Evolutionary conservation across 768 basidiomycete genomes (phyloP).

Genomic region (Grammothele lineata): DNA sequence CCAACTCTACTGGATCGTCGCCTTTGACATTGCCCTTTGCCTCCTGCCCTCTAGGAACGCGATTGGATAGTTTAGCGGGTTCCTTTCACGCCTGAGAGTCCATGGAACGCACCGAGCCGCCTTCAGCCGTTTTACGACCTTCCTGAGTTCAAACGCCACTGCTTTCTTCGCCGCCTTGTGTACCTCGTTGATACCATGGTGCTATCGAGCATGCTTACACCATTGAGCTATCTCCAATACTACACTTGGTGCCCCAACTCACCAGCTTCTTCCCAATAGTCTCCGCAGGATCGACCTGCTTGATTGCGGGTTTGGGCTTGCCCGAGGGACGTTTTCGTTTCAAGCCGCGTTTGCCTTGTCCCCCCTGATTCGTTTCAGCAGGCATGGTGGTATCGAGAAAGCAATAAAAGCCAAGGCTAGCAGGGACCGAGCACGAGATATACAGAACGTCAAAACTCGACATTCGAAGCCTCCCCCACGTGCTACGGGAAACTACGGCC

Average conservation of each 20-base stretch:
- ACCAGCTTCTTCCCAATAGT: constrained; percentile 11
- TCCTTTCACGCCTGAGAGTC: neutral
- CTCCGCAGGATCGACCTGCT: constrained; percentile 10
- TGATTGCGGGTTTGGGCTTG: too few species aligned
- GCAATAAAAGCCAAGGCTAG: too few species aligned
- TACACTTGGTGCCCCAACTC: neutral
- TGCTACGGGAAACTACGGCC: too few species aligned
- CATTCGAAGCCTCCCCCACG: too few species aligned
- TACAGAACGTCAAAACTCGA: too few species aligned
- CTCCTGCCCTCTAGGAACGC: constrained; percentile 26
- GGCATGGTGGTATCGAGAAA: too few species aligned
- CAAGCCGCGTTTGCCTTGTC: constrained; percentile 37
- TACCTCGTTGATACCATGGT: constrained; percentile 69
- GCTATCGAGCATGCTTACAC: constrained; percentile 37
- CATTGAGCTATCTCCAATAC: neutral
- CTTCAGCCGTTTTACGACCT: constrained; percentile 79
- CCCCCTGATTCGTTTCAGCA: neutral
- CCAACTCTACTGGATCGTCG: constrained; percentile 45
- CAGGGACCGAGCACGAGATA: too few species aligned
- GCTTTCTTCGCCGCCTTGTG: constrained; percentile 78
- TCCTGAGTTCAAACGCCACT: constrained; percentile 75
- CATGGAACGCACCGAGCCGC: constrained; percentile 49
- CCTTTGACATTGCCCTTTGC: constrained; percentile 26
- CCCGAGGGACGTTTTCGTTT: constrained; percentile 53
- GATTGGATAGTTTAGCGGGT: neutral